A percentile compares a stretch with the other conserved stretches of the same genome.
Conservation (phyloP, 1,284 basidiomycete species). For the Thelephora terrestris region DNA sequence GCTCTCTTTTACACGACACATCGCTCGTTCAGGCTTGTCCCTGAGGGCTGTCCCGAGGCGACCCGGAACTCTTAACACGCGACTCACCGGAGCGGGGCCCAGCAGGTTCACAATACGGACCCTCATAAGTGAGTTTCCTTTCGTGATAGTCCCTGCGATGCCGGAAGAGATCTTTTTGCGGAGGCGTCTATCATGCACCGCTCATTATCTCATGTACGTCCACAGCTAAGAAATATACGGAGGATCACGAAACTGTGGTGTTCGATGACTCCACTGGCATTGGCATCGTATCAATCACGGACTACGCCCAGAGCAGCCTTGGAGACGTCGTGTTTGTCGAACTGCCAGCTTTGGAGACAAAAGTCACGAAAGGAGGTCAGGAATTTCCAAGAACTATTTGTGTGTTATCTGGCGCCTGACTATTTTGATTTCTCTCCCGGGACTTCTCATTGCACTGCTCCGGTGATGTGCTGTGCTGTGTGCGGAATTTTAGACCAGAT, state of each 20-base stretch:
- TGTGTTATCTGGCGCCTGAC: neutral
- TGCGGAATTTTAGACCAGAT: slow-evolving; percentile 58
- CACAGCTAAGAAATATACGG: slow-evolving; percentile 75
- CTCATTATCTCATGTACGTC: slow-evolving; percentile 1
- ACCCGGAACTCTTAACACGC: neutral
- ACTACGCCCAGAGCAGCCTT: slow-evolving; percentile 88
- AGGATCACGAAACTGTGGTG: slow-evolving; percentile 85
- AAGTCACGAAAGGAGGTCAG: slow-evolving; percentile 74
- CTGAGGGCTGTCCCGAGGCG: neutral
- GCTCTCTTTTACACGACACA: neutral
- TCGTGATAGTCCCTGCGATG: neutral
- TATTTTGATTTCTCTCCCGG: neutral
- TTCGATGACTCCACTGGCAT: slow-evolving; percentile 76
- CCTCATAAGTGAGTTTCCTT: slow-evolving; percentile 26
- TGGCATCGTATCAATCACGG: slow-evolving; percentile 84
- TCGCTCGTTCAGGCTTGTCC: neutral
- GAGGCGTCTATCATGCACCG: neutral
- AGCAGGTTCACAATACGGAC: slow-evolving; percentile 19
- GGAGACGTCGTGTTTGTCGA: slow-evolving; percentile 99
- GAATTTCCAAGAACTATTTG: slow-evolving; percentile 6
- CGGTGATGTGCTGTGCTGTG: neutral
- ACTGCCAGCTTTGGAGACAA: slow-evolving; percentile 63
- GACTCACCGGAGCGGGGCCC: neutral
- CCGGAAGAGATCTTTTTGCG: neutral
- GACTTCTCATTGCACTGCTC: neutral